Percentiles rank a stretch among this genome's conserved stretches.
These are phyloP conservation scores for Alternaria brassicae DNA, from an alignment of 2,329 filamentous ascomycete genomes.

Conservation along the genomic window DNA sequence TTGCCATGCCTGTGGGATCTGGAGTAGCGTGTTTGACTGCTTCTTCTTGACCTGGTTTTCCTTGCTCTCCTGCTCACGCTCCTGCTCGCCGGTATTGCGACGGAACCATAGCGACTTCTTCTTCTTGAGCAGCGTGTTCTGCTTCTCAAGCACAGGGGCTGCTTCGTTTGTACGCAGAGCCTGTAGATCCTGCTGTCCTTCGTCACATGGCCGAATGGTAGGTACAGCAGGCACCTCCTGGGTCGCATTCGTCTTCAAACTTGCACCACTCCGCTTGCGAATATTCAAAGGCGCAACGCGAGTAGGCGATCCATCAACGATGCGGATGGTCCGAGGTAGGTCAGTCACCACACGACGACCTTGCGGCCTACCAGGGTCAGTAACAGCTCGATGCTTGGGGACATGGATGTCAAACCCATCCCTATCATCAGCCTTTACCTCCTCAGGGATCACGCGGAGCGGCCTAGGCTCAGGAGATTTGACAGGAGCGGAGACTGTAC, in stretches of 20 bases:
- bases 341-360: constrained; percentile 37
- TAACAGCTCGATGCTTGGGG: constrained; percentile 51
- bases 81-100: constrained; percentile 43
- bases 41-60: constrained; percentile 42
- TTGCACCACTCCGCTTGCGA: constrained; percentile 56
- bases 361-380: constrained; percentile 50
- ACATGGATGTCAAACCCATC: constrained; percentile 40
- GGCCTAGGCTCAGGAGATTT: constrained; percentile 42
- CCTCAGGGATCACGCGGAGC: constrained; percentile 62
- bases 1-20: constrained; percentile 48
- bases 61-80: constrained; percentile 31
- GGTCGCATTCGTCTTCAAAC: constrained; percentile 31
- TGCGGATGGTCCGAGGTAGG: constrained; percentile 60
- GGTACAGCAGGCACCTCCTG: constrained; percentile 23
- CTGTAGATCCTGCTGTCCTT: constrained; percentile 30
- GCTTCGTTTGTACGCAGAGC: constrained; percentile 22
- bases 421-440: constrained; percentile 50
- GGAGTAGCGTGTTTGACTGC: constrained; percentile 33
- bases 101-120: constrained; percentile 59
- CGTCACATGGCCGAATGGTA: constrained; percentile 28
- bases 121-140: constrained; percentile 45
- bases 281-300: constrained; percentile 63
- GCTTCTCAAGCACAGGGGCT: constrained; percentile 28
- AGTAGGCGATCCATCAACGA: constrained; percentile 62
- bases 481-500: constrained; percentile 56